Base-by-base conservation (phyloP, 768 basidiomycete species). In the Pleurotus sapidus region DNA sequence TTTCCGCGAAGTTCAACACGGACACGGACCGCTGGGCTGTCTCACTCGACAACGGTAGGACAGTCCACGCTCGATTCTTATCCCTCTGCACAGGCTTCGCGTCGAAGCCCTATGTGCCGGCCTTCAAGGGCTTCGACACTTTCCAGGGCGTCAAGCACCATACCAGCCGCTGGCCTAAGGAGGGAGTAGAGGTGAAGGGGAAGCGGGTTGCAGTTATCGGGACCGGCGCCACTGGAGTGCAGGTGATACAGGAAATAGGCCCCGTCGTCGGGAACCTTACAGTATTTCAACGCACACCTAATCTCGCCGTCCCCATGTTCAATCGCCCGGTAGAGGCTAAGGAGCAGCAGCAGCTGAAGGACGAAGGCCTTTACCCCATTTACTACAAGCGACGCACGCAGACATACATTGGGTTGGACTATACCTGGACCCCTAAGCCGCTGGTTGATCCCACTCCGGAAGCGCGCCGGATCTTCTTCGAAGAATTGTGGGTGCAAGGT, bases 251-350 rank as follows among this genome's bases (percentile, higher is more conserved):
- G 43, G 64, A 61, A 46, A 55, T 57, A 6, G 68, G 65, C 3
- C 61, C 63, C 3, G 23, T 63, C 15, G 64, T 62, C 1, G 34
- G 57, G 1, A 62, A 67, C 46, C 60, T 69, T 27, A 66, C 66
- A 6, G 66, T 68, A 17, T 70, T 68, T 61, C 68, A 70, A 50
- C 67, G 68, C 5, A 46, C 68, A 73, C 30, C 82, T 84, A 54
- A 84, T 77, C 3, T 77, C 50, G 56, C 80, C 73, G 25, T 72
- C 62, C 0, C 82, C 86, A 64, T 80, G 87, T 5, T 77, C 71
- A 17, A 93, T 68, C 11, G 71, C 74, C 58, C 86, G 91, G 48
- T 95, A 89, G 1, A 78, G 77, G 8, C 73, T 75, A 58, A 50
- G 20, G 48, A 45, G 24, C 62, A 65, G 30, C 57, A 60, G 5